Evolutionary conservation across 768 basidiomycete species (phyloP).

Genomic region (Hericium rajendrae): DNA sequence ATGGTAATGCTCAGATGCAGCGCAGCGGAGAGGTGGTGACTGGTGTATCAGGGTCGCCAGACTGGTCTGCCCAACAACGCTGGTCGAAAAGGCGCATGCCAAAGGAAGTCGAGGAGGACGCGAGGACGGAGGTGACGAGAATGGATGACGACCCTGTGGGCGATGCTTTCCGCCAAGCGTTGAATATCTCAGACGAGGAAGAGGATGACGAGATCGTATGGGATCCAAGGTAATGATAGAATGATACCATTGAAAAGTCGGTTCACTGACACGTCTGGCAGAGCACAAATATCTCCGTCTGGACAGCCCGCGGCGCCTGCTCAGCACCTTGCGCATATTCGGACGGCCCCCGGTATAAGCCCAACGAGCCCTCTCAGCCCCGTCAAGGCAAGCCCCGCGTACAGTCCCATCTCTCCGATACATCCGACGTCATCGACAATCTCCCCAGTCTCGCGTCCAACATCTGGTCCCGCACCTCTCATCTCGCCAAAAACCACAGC

Average conservation of each 20-base stretch:
- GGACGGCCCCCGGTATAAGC: background rate
- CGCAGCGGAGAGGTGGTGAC: background rate
- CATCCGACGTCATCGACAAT: constrained; percentile 11
- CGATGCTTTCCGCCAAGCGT: constrained; percentile 48
- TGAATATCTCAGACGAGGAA: constrained; percentile 34
- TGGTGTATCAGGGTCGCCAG: background rate
- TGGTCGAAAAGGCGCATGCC: background rate
- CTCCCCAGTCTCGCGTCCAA: background rate
- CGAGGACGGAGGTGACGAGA: constrained; percentile 56
- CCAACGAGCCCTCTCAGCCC: constrained; percentile 9
- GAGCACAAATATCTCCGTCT: background rate
- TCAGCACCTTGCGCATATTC: background rate
- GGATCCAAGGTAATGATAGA: constrained; percentile 43
- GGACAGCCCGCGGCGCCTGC: background rate
- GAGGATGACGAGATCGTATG: constrained; percentile 71
- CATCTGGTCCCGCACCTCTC: background rate
- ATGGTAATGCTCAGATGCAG: background rate
- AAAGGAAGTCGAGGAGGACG: constrained; percentile 40
- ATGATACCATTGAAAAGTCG: background rate
- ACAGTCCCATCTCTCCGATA: constrained; percentile 23
- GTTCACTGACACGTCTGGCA: background rate
- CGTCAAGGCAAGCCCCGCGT: background rate
- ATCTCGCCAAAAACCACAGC: constrained; percentile 39
- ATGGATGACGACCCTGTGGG: constrained; percentile 80
- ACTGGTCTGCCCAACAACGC: constrained; percentile 2